phyloP scores from a whole-genome alignment of 139 green algal species.

The Coccomyxa sp. region DNA sequence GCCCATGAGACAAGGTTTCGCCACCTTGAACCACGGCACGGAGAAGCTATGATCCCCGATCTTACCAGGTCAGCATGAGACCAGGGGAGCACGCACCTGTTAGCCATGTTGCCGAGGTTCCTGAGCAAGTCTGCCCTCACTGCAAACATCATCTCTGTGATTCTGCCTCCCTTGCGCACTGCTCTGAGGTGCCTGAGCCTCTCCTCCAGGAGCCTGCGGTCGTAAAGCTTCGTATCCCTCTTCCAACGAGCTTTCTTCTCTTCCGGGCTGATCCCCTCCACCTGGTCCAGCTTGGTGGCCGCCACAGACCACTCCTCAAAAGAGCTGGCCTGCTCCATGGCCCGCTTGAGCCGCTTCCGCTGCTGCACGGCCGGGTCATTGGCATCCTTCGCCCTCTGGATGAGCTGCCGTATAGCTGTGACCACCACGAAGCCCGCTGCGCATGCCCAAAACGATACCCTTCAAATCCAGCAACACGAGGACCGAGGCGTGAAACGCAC shows the following conservation, averaged over 20 bases:
- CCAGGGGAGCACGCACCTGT: slow-evolving; percentile 21
- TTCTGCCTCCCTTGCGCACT: slow-evolving; percentile 46
- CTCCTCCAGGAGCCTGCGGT: slow-evolving; percentile 75
- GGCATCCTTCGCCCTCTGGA: neutral
- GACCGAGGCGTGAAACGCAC: neutral
- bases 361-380: neutral
- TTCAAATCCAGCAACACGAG: neutral
- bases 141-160: slow-evolving; percentile 82
- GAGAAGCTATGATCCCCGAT: no score
- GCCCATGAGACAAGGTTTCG: no score
- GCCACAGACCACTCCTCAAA: slow-evolving; percentile 67
- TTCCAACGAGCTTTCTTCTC: slow-evolving; percentile 18
- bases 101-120: slow-evolving; percentile 94
- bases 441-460: neutral
- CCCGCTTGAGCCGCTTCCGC: neutral
- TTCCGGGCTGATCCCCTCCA: slow-evolving; percentile 35
- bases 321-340: slow-evolving; percentile 14
- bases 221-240: slow-evolving; percentile 64
- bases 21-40: no score
- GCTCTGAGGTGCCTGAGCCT: slow-evolving; percentile 48
- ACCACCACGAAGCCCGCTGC: neutral
- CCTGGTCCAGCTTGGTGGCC: slow-evolving; percentile 48
- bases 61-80: neutral
- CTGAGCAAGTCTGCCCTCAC: slow-evolving; percentile 89
- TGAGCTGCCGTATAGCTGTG: neutral